Conservation (phyloP, 2,329 filamentous ascomycete species). For the Sphaerulina musiva region DNA sequence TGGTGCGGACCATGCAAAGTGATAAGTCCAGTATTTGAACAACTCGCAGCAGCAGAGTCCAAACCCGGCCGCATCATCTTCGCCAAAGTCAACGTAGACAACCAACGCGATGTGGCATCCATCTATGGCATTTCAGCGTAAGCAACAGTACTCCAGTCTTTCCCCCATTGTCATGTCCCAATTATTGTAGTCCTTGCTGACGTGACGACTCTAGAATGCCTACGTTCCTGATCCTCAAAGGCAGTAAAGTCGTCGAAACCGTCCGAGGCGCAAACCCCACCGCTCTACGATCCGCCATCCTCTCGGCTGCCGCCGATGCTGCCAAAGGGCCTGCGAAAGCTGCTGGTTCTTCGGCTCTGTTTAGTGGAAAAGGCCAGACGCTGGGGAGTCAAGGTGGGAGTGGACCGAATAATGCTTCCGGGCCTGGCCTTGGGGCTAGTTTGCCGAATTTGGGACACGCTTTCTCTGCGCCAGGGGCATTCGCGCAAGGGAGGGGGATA, state of each 20-base stretch:
- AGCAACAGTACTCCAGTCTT: neutral
- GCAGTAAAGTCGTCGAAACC: slow-evolving; percentile 40
- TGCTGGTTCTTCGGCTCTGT: slow-evolving; percentile 23
- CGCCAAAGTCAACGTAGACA: slow-evolving; percentile 52
- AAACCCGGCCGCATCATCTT: slow-evolving; percentile 45
- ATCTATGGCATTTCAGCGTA: slow-evolving; percentile 46
- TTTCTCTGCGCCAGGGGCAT: slow-evolving; percentile 27
- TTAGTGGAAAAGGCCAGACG: slow-evolving; percentile 41
- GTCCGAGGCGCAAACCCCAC: slow-evolving; percentile 46
- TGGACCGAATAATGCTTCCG: neutral
- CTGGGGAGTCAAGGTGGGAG: slow-evolving; percentile 21
- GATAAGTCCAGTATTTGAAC: slow-evolving; percentile 47
- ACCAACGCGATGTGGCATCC: slow-evolving; percentile 44
- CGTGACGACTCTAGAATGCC: slow-evolving; percentile 34
- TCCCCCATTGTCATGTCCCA: neutral
- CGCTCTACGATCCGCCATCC: slow-evolving; percentile 42
- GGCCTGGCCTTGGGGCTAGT: slow-evolving; percentile 1
- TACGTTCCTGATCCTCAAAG: slow-evolving; percentile 45
- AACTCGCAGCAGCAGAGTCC: slow-evolving; percentile 46
- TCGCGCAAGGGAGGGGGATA: slow-evolving; percentile 32
- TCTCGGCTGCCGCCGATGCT: slow-evolving; percentile 40
- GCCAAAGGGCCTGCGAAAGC: slow-evolving; percentile 34
- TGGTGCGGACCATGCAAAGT: slow-evolving; percentile 55
- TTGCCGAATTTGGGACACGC: slow-evolving; percentile 20
- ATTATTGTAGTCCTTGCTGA: slow-evolving; percentile 7